Base-by-base conservation (phyloP, 345 rosid genomes). In the Murraya koenigii region DNA sequence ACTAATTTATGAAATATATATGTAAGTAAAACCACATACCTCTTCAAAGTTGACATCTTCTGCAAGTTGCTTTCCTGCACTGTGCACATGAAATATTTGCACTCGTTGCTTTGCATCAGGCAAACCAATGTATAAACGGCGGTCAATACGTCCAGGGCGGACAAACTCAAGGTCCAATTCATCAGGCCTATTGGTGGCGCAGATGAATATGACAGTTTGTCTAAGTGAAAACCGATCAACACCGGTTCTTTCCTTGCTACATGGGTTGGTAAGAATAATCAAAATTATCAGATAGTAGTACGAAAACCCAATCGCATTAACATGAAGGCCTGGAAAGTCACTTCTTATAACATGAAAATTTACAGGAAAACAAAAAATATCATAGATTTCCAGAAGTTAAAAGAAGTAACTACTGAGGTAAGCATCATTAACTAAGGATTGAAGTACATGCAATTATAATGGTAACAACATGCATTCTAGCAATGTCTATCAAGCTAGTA, bases 131-230 rank as follows among this genome's bases (percentile, higher is more conserved):
- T 92, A 92, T 75, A 95, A 86, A 55, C 97, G 96, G 60, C 99
- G 98, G 81, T 95, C 98, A 74, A 95, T 95, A 72, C 98, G 95
- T 71, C 97, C 98, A 82, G 89, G 68, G 69, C 94, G 93, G 82
- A 95, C 92, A 91, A 95, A 95, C 84, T 95, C 99, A 33, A 87
- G 86, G 90, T 95, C 97, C 84, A 95, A 84, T 80, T 95, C 99
- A 85, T 95, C 97, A 71, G 98, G 99, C 76, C 97, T 91, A 86
- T 95, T 95, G 79, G 99, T 95, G 38, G 99, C 99, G 82, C 99
- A 95, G 65, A 95, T 90, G 89, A 95, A 95, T 87, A 95, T 95
- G 82, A 95, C 98, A 85, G 99, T 96, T 88, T 95, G 99, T 80
- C 90, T 88, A 68, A 92, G 87, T 19, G 99, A 93, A 90, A 90